Evolutionary conservation across 805 yeast species (phyloP).

Genomic region (Kregervanrija delftensis): DNA sequence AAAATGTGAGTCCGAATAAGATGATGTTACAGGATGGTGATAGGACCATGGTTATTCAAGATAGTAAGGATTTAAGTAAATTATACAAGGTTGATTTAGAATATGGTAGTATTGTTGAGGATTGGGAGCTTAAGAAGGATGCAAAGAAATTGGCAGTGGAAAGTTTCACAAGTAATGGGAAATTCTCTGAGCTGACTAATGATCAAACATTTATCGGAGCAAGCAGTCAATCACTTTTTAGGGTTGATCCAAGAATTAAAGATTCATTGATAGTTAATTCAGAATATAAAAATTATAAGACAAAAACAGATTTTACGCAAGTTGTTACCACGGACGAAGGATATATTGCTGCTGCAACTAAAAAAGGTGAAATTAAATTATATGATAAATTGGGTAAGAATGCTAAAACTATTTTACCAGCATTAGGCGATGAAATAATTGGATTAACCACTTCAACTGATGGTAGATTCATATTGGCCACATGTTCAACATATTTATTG

Average conservation of each 20-base stretch:
- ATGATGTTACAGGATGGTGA: constrained; percentile 78
- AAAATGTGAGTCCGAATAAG: constrained; percentile 45
- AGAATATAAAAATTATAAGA: constrained; percentile 46
- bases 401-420: constrained; percentile 77
- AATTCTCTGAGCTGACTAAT: constrained; percentile 64
- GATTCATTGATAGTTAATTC: constrained; percentile 50
- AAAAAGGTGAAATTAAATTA: constrained; percentile 68
- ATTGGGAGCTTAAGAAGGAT: constrained; percentile 53
- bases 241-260: constrained; percentile 72
- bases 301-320: constrained; percentile 49
- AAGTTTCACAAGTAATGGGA: constrained; percentile 61
- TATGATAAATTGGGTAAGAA: constrained; percentile 65
- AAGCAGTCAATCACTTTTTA: constrained; percentile 58
- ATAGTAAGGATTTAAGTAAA: constrained; percentile 34
- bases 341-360: constrained; percentile 67
- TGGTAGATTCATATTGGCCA: constrained; percentile 77
- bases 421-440: constrained; percentile 67
- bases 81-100: constrained; percentile 73
- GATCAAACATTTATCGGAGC: constrained; percentile 74
- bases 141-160: constrained; percentile 35
- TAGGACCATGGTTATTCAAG: constrained; percentile 58
- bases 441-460: constrained; percentile 70
- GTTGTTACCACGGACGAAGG: constrained; percentile 71
- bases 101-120: constrained; percentile 78
- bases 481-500: constrained; percentile 65